Conservation (phyloP, 768 basidiomycete species). For the Boletus sp. region DNA sequence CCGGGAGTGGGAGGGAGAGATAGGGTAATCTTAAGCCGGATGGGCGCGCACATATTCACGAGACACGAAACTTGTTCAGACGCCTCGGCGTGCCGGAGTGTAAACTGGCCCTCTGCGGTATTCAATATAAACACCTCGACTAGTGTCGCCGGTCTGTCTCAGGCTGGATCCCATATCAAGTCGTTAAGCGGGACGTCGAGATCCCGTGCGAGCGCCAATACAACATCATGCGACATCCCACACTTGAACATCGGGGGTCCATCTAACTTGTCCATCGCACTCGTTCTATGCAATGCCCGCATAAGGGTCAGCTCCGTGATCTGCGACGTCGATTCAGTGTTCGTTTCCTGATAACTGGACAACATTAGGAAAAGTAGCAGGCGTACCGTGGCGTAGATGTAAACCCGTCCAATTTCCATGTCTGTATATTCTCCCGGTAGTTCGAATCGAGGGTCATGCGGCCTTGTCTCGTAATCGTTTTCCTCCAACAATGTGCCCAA, state of each 20-base stretch:
- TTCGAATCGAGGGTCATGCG: constrained; percentile 44
- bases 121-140: neutral
- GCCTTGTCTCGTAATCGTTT: constrained; percentile 49
- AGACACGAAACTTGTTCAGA: neutral
- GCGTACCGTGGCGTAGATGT: constrained; percentile 57
- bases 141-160: neutral
- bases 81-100: neutral
- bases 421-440: constrained; percentile 72
- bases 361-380: constrained; percentile 20
- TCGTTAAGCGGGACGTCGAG: constrained; percentile 58
- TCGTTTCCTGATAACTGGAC: neutral
- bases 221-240: constrained; percentile 59
- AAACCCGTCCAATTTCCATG: constrained; percentile 63
- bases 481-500: constrained; percentile 76
- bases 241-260: constrained; percentile 72
- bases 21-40: neutral
- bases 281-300: constrained; percentile 64
- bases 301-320: constrained; percentile 62
- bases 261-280: constrained; percentile 59
- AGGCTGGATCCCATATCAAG: constrained; percentile 60
- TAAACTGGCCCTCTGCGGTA: neutral
- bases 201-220: constrained; percentile 54
- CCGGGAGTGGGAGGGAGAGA: neutral
- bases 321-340: constrained; percentile 35
- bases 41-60: neutral